A percentile compares a stretch with the other conserved stretches of the same genome.
Conservation (phyloP, 75 land plant genomes). For the Pinus tabuliformis region DNA sequence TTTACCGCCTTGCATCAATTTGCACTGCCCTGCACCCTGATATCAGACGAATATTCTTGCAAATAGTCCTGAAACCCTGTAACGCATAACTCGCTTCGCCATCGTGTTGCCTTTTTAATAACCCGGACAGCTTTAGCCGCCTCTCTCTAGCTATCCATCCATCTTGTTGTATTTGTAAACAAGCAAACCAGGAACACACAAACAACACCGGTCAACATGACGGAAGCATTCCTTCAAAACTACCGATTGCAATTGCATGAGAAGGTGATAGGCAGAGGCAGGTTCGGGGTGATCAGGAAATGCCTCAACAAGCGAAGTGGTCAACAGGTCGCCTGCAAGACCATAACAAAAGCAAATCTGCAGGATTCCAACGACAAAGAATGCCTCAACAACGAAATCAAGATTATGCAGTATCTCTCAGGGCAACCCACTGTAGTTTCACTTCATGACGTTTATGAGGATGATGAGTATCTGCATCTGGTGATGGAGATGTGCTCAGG, state of each 20-base stretch:
- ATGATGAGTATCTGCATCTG: constrained; percentile 26
- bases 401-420: constrained; percentile 11
- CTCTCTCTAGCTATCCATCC: too few relatives aligned
- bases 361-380: constrained; percentile 35
- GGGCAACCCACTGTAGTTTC: constrained; percentile 28
- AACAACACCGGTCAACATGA: too few relatives aligned
- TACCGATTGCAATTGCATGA: constrained; percentile 6
- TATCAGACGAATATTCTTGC: too few relatives aligned
- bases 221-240: too few relatives aligned
- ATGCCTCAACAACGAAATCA: constrained; percentile 39
- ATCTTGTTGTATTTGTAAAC: too few relatives aligned
- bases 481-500: constrained; percentile 13
- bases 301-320: constrained; percentile 17
- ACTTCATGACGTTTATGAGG: constrained; percentile 29
- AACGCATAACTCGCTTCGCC: too few relatives aligned
- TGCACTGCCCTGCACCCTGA: too few relatives aligned
- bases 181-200: too few relatives aligned
- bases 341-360: constrained; percentile 13
- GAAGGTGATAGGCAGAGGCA: constrained; percentile 44
- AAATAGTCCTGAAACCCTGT: too few relatives aligned
- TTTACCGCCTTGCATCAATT: too few relatives aligned
- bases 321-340: constrained; percentile 34
- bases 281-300: constrained; percentile 40
- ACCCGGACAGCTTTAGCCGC: too few relatives aligned
- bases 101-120: too few relatives aligned